Conservation (phyloP, 2,329 filamentous ascomycete genomes). For the Cordyceps pruinosa region DNA sequence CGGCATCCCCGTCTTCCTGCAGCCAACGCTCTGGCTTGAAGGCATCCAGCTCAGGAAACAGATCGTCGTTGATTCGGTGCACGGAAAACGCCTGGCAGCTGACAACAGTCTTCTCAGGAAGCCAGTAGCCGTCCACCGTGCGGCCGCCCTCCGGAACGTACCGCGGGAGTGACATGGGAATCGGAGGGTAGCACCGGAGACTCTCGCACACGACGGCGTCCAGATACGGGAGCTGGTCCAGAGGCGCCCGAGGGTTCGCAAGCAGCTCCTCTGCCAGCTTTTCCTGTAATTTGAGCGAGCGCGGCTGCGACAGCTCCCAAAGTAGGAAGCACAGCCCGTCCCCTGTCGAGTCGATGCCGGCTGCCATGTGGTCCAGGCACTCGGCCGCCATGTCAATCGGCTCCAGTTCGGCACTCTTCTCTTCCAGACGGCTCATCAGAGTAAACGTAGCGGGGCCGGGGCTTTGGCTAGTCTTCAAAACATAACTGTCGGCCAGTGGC, state of each 20-base stretch:
- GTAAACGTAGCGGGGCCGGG: conserved; percentile 46
- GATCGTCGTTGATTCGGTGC: conserved; percentile 52
- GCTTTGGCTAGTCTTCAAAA: conserved; percentile 43
- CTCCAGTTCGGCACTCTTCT: conserved; percentile 41
- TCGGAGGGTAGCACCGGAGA: conserved; percentile 55
- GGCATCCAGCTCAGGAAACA: conserved; percentile 70
- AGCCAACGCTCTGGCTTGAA: conserved; percentile 85
- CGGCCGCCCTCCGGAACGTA: conserved; percentile 49
- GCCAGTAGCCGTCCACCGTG: conserved; percentile 45
- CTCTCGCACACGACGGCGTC: conserved; percentile 59
- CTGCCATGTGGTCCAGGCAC: conserved; percentile 64
- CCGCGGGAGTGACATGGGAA: conserved; percentile 60
- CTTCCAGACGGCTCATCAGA: conserved; percentile 50
- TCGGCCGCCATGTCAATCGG: conserved; percentile 56
- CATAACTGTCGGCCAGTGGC: conserved; percentile 53
- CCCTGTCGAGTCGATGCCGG: conserved; percentile 65
- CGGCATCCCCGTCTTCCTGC: conserved; percentile 62
- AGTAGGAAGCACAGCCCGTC: conserved; percentile 64
- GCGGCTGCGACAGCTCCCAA: conserved; percentile 60
- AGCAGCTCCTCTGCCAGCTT: conserved; percentile 46
- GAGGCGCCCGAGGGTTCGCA: conserved; percentile 28
- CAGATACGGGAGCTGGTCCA: conserved; percentile 50
- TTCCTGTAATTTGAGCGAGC: conserved; percentile 43
- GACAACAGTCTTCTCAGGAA: conserved; percentile 49
- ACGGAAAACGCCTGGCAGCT: conserved; percentile 56